phyloP scores from a whole-genome alignment of 257 asterid species.

The Ehretia macrophylla region DNA sequence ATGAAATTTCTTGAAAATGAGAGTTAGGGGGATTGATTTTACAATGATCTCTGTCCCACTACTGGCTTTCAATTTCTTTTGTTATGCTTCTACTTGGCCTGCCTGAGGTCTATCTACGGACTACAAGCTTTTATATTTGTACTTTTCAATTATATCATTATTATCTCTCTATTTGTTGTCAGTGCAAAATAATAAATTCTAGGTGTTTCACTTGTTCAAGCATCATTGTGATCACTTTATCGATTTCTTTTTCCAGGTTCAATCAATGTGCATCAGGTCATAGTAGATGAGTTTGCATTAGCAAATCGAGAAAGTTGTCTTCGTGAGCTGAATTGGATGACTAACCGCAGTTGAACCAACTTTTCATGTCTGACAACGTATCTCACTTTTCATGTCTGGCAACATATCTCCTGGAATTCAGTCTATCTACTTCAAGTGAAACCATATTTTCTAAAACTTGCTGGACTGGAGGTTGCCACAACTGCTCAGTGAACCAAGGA shows the following conservation, averaged over 20 bases:
- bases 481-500: constrained; percentile 25
- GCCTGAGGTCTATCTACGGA: too few species aligned
- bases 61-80: too few species aligned
- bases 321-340: constrained; percentile 12
- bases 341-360: constrained; percentile 12
- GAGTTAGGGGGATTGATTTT: too few species aligned
- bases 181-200: too few species aligned
- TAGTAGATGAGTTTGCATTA: neutral
- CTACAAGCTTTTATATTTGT: too few species aligned
- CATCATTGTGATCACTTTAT: neutral
- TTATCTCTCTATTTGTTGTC: too few species aligned
- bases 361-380: constrained; percentile 18
- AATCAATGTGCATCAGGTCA: neutral
- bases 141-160: too few species aligned
- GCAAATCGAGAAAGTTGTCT: neutral
- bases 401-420: constrained; percentile 11
- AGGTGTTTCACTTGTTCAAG: too few species aligned
- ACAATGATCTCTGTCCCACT: too few species aligned
- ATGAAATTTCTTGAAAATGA: too few species aligned
- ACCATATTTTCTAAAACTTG: constrained; percentile 12
- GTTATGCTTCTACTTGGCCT: too few species aligned
- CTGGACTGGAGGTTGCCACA: constrained; percentile 26
- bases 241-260: constrained; percentile 8
- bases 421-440: constrained; percentile 13
- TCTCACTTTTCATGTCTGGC: constrained; percentile 21